Conservation (phyloP, 106 monocot genomes). For the Apostasia shenzhenica region DNA sequence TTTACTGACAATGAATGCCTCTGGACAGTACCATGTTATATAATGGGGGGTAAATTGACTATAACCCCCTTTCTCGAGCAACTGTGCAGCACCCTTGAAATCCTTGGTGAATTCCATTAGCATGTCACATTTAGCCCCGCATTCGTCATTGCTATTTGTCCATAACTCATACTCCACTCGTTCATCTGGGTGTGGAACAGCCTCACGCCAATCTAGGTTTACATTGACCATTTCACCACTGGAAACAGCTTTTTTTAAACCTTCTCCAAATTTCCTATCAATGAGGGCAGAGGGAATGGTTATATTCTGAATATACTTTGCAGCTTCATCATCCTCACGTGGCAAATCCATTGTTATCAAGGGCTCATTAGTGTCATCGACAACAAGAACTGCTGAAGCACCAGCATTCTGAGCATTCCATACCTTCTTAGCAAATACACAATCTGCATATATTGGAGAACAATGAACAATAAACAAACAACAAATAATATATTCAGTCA, state of each 20-base stretch:
- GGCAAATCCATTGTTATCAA: conserved; percentile 97
- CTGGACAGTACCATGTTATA: conserved; percentile 97
- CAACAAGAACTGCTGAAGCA: conserved; percentile 88
- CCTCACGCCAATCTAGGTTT: conserved; percentile 95
- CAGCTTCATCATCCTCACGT: conserved; percentile 71
- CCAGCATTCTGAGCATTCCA: conserved; percentile 92
- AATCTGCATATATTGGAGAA: conserved; percentile 37
- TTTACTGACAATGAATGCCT: conserved; percentile 78
- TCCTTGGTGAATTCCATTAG: conserved; percentile 81
- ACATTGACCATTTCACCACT: conserved; percentile 90
- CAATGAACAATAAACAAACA: conserved; percentile 3
- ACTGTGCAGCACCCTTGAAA: conserved; percentile 86
- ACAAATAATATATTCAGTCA: neutral
- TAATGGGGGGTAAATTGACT: conserved; percentile 99
- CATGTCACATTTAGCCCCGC: conserved; percentile 91
- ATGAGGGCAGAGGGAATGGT: conserved; percentile 95
- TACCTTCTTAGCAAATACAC: conserved; percentile 88
- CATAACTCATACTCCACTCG: conserved; percentile 97
- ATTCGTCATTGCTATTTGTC: conserved; percentile 98
- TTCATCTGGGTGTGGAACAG: conserved; percentile 97
- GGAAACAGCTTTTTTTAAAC: conserved; percentile 61
- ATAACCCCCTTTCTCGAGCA: conserved; percentile 85
- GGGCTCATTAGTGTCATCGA: conserved; percentile 81
- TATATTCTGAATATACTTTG: conserved; percentile 77
- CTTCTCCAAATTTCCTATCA: conserved; percentile 67